A percentile compares a stretch with the other conserved stretches of the same genome.
phyloP scores from a whole-genome alignment of 2,329 filamentous ascomycete genomes.

The Fusarium oligoseptatum region DNA sequence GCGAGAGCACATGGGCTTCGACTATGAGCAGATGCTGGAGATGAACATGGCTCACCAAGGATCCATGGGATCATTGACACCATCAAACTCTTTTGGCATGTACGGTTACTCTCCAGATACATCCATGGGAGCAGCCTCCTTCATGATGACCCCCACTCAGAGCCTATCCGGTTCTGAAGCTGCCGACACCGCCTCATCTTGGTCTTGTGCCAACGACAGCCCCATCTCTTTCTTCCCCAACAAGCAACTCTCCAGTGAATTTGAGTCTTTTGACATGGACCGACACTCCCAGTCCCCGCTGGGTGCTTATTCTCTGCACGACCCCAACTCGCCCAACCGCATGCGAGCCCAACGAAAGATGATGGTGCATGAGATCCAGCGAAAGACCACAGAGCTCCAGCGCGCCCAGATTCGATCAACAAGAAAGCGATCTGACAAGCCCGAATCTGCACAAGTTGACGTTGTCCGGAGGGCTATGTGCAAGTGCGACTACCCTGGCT shows the following conservation, averaged over 20 bases:
- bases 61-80: constrained; percentile 55
- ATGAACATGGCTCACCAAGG: constrained; percentile 52
- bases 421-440: constrained; percentile 49
- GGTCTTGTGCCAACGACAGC: constrained; percentile 57
- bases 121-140: constrained; percentile 50
- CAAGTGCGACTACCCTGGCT: constrained; percentile 62
- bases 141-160: constrained; percentile 57
- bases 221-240: constrained; percentile 57
- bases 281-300: constrained; percentile 54
- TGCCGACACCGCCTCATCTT: constrained; percentile 54
- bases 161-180: constrained; percentile 57
- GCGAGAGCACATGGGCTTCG: constrained; percentile 52
- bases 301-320: constrained; percentile 49
- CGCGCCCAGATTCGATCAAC: constrained; percentile 54
- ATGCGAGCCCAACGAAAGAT: constrained; percentile 56
- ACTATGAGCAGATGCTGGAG: constrained; percentile 57
- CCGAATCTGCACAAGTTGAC: constrained; percentile 49
- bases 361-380: constrained; percentile 58
- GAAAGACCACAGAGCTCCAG: constrained; percentile 60
- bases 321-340: constrained; percentile 51
- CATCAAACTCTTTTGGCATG: constrained; percentile 53
- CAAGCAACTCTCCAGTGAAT: constrained; percentile 49
- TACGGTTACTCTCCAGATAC: constrained; percentile 53
- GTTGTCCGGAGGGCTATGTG: constrained; percentile 57
- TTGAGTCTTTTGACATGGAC: constrained; percentile 53